phyloP scores from a whole-genome alignment of 1,139 yeast species.

The Blastobotrys niveus region DNA sequence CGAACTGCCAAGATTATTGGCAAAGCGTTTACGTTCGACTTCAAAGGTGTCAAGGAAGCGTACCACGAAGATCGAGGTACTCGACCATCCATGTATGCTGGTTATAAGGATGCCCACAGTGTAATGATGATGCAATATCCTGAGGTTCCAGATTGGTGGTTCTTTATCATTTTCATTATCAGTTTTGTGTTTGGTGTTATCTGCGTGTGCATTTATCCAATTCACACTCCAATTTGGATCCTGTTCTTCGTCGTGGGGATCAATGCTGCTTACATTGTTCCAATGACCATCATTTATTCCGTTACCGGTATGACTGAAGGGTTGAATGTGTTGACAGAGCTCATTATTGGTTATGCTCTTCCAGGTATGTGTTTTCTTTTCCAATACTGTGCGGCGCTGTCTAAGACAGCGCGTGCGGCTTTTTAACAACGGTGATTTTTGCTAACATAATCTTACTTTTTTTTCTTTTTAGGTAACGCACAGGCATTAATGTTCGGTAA shows the following conservation, averaged over 20 bases:
- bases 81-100: constrained; percentile 11
- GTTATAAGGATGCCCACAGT: constrained; percentile 15
- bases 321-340: constrained; percentile 49
- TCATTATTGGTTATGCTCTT: constrained; percentile 56
- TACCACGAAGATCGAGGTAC: background rate
- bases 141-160: constrained; percentile 57
- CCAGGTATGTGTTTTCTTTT: no score
- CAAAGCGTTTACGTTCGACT: constrained; percentile 2
- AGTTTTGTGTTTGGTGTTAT: constrained; percentile 44
- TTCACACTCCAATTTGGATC: constrained; percentile 50
- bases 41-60: constrained; percentile 4
- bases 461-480: no score
- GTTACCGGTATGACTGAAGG: constrained; percentile 50
- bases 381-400: no score
- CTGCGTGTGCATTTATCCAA: constrained; percentile 41
- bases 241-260: constrained; percentile 53
- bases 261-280: constrained; percentile 49
- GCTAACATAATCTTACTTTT: no score
- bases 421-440: no score
- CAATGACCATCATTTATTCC: constrained; percentile 45
- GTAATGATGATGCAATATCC: constrained; percentile 11
- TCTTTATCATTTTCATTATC: constrained; percentile 38
- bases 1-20: background rate
- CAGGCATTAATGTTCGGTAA: constrained; percentile 52
- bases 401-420: no score